These are phyloP conservation scores for Kodamaea hsintzibuensis DNA, from an alignment of 805 yeast species.

Conservation along the genomic window DNA sequence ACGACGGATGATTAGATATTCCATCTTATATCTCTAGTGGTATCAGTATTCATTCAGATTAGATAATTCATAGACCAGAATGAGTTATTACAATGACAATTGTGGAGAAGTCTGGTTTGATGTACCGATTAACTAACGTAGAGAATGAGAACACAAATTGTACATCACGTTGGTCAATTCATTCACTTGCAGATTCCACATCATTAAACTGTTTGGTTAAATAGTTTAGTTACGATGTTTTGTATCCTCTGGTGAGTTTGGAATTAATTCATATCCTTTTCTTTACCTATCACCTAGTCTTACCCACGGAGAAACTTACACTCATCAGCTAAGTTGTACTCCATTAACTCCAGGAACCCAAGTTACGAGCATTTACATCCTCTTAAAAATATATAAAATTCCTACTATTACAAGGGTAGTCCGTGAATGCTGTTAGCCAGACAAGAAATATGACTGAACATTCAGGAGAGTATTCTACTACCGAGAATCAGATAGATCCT, in stretches of 20 bases:
- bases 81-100: too few species aligned
- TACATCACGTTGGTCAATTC: too few species aligned
- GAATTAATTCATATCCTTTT: constrained; percentile 35
- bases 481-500: constrained; percentile 8
- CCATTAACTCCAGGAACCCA: constrained; percentile 25
- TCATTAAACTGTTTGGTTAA: constrained; percentile 44
- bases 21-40: too few species aligned
- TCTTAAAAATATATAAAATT: neutral
- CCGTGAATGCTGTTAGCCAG: neutral
- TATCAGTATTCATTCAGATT: too few species aligned
- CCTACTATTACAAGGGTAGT: too few species aligned
- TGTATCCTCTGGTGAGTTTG: constrained; percentile 47
- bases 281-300: constrained; percentile 43
- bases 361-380: neutral
- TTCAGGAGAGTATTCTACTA: neutral
- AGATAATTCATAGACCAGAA: too few species aligned
- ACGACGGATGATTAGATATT: too few species aligned
- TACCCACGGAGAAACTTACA: constrained; percentile 34
- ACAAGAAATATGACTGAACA: neutral
- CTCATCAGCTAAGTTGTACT: constrained; percentile 26
- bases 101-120: too few species aligned
- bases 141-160: too few species aligned
- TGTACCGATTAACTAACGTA: too few species aligned
- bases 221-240: constrained; percentile 34
- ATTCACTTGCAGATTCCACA: neutral